Conservation (phyloP, 2,329 filamentous ascomycete genomes). For the Venturia effusa region DNA sequence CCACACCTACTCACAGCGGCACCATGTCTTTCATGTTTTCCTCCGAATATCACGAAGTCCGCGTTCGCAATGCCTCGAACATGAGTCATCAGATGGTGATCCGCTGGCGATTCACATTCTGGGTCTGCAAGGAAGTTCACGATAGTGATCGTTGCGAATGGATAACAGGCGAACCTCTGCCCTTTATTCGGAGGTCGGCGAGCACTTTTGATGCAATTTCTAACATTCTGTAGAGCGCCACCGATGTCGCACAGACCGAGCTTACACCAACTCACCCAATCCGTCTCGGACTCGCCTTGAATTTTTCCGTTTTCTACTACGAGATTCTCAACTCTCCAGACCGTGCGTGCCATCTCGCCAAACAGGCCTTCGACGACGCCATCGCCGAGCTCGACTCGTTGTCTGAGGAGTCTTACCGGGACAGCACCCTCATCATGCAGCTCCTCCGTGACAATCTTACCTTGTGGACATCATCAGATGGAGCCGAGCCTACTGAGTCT, state of each 20-base stretch:
- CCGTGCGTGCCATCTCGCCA: slow-evolving; percentile 94
- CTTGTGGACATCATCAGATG: slow-evolving; percentile 93
- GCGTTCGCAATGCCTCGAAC: neutral
- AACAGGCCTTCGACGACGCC: slow-evolving; percentile 97
- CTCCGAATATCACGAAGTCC: neutral
- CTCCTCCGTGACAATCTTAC: slow-evolving; percentile 96
- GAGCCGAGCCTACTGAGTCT: slow-evolving; percentile 46
- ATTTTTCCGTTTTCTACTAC: slow-evolving; percentile 99
- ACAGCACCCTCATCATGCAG: slow-evolving; percentile 99
- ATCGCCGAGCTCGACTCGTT: slow-evolving; percentile 97
- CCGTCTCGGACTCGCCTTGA: slow-evolving; percentile 90
- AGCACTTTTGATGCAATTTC: neutral
- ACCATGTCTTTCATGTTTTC: neutral
- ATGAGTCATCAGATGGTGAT: neutral
- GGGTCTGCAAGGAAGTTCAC: neutral
- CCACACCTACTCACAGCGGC: neutral
- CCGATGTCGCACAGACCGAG: slow-evolving; percentile 95
- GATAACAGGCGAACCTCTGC: slow-evolving; percentile 12
- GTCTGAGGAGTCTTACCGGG: slow-evolving; percentile 95
- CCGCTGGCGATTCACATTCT: neutral
- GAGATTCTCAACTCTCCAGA: slow-evolving; percentile 98
- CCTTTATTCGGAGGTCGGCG: neutral
- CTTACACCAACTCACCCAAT: slow-evolving; percentile 96
- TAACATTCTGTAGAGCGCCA: slow-evolving; percentile 59
- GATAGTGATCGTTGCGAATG: neutral